phyloP scores from a whole-genome alignment of 2,329 filamentous ascomycete genomes.

The Xylaria sp. region DNA sequence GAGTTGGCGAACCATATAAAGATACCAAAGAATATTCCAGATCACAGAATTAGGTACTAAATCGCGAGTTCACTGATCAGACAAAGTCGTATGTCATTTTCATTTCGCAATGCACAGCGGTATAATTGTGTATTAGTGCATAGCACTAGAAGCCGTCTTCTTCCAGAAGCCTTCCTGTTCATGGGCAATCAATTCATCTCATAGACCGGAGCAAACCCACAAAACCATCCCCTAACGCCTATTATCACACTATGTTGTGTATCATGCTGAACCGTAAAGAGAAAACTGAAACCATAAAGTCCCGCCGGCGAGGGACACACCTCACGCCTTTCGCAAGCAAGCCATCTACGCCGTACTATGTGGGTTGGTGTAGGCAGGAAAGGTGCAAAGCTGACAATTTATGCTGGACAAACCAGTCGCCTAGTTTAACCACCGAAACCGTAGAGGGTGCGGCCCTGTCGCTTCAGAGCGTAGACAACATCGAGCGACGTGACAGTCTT shows the following conservation, averaged over 20 bases:
- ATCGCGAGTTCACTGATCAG: too few species aligned
- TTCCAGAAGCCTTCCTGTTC: conserved; percentile 31
- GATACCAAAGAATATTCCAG: conserved; percentile 13
- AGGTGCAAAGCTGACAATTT: conserved; percentile 11
- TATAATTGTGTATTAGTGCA: conserved; percentile 37
- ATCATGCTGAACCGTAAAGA: conserved; percentile 40
- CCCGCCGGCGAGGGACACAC: conserved; percentile 3
- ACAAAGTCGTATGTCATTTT: conserved; percentile 7
- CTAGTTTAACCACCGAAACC: conserved; percentile 67
- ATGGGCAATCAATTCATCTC: conserved; percentile 35
- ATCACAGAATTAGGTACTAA: background rate
- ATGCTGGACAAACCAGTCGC: background rate
- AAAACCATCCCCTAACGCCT: conserved; percentile 43
- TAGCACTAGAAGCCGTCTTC: conserved; percentile 31
- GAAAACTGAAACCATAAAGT: conserved; percentile 22
- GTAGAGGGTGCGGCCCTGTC: conserved; percentile 70
- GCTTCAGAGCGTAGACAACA: conserved; percentile 67
- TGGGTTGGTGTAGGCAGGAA: conserved; percentile 11
- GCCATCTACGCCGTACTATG: background rate
- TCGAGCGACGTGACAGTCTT: conserved; percentile 72
- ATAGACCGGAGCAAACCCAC: conserved; percentile 35
- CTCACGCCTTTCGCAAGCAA: conserved; percentile 10
- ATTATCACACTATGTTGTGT: conserved; percentile 37
- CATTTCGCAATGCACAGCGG: conserved; percentile 28
- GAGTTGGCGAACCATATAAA: conserved; percentile 19